These are phyloP conservation scores for Diplosphaera chodatii DNA, from an alignment of 139 green algal species.

Conservation along the genomic window DNA sequence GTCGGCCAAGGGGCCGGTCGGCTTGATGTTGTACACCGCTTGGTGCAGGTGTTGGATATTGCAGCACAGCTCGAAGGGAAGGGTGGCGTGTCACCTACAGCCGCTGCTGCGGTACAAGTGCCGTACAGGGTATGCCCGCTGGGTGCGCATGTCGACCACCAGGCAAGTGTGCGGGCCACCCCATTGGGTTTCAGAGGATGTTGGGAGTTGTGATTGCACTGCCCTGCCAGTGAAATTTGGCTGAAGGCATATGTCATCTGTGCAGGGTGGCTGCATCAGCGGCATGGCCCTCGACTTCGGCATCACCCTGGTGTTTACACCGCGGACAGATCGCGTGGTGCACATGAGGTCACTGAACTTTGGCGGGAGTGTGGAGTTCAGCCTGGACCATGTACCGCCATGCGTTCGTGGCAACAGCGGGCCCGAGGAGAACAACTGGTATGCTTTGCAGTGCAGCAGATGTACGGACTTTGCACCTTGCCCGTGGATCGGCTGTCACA, in stretches of 20 bases:
- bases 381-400: conserved; percentile 1
- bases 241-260: too few species aligned
- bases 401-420: neutral
- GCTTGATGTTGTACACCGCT: too few species aligned
- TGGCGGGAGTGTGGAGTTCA: neutral
- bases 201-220: too few species aligned
- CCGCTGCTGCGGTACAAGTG: neutral
- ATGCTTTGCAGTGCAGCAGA: too few species aligned
- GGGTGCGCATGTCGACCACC: conserved; percentile 23
- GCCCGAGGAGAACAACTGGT: neutral
- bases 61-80: neutral
- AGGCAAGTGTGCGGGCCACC: too few species aligned
- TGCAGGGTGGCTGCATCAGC: conserved; percentile 11
- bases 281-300: conserved; percentile 12
- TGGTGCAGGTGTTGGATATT: neutral
- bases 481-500: too few species aligned
- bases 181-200: too few species aligned
- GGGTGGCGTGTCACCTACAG: neutral
- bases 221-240: too few species aligned
- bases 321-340: neutral
- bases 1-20: too few species aligned
- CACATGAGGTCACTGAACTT: conserved; percentile 2
- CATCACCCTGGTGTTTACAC: conserved; percentile 9
- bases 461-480: too few species aligned
- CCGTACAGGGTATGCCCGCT: conserved; percentile 18